Evolutionary conservation across 192 early-diverging fungal genomes (phyloP).

Genomic region (Mycoemilia scoparia): DNA sequence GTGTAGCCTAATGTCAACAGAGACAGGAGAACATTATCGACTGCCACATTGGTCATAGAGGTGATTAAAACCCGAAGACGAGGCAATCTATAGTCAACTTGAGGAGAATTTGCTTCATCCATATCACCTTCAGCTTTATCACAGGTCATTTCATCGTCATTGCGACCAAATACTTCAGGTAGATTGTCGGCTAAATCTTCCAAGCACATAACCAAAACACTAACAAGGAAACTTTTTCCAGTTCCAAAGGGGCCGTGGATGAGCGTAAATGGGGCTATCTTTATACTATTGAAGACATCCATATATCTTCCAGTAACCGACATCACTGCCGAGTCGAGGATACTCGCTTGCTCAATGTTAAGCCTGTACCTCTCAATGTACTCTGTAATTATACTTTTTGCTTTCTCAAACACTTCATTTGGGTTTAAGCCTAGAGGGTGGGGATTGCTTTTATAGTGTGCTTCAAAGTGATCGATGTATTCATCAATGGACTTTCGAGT

Average conservation of each 20-base stretch:
- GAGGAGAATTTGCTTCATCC: constrained; percentile 5
- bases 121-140: background rate
- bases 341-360: constrained; percentile 13
- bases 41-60: constrained; percentile 65
- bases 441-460: background rate
- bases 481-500: background rate
- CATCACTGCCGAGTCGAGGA: constrained; percentile 10
- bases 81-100: constrained; percentile 7
- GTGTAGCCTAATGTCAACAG: constrained; percentile 43
- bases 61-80: constrained; percentile 38
- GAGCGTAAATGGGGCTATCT: constrained; percentile 8
- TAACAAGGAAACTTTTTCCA: constrained; percentile 55
- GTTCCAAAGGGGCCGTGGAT: constrained; percentile 44
- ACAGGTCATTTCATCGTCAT: background rate
- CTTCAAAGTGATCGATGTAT: background rate
- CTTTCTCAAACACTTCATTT: background rate
- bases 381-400: constrained; percentile 1
- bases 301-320: constrained; percentile 17
- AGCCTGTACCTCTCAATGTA: constrained; percentile 5
- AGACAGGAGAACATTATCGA: constrained; percentile 49
- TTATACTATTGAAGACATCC: constrained; percentile 1
- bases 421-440: background rate
- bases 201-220: constrained; percentile 39
- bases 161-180: constrained; percentile 9
- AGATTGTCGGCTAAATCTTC: constrained; percentile 31